Base-by-base conservation (phyloP, 1,139 yeast genomes). In the Saccharomyces hybrid region DNA sequence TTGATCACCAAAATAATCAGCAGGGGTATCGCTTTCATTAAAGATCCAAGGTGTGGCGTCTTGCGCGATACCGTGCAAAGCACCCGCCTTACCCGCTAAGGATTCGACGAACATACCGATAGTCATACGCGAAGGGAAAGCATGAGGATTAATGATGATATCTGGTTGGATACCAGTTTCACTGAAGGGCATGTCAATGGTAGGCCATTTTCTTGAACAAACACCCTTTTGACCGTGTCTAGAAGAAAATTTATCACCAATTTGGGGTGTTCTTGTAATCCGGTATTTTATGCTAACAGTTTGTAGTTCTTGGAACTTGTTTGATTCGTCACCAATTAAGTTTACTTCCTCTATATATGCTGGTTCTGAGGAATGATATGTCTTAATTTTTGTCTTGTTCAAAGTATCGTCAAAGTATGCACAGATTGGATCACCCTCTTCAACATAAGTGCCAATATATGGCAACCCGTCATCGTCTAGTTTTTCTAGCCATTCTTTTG, bases 201-300 rank as follows among this genome's bases (percentile, higher is more conserved):
- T 85, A 27, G 98, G 99, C 96, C 98, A 93, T 73, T 91, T 93
- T 71, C 96, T 87, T 13, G 98, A 91, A 75, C 98, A 93, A 58
- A 93, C 99, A 82, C 99, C 99, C 75, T 93, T 93, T 74, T 93
- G 99, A 58, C 99, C 99, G 76, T 93, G 99, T 74, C 99, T 84
- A 26, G 98, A 91, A 7, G 98, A 91, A 70, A 95, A 93, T 74
- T 93, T 93, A 75, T 93, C 99, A 72, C 99, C 99, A 71, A 95
- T 93, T 64, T 88, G 79, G 31, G 99, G 98, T 49, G 88, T 81
- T 76, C 99, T 85, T 58, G 96, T 85, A 53, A 93, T 77, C 72
- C 99, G 83, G 71, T 88, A 87, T 73, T 95, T 95, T 71, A 95
- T 86, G 42, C 97, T 86, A 52, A 93, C 74, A 53, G 80, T 76